Conservation (phyloP, 2,329 filamentous ascomycete genomes). For the Dactylellina drechsleri region DNA sequence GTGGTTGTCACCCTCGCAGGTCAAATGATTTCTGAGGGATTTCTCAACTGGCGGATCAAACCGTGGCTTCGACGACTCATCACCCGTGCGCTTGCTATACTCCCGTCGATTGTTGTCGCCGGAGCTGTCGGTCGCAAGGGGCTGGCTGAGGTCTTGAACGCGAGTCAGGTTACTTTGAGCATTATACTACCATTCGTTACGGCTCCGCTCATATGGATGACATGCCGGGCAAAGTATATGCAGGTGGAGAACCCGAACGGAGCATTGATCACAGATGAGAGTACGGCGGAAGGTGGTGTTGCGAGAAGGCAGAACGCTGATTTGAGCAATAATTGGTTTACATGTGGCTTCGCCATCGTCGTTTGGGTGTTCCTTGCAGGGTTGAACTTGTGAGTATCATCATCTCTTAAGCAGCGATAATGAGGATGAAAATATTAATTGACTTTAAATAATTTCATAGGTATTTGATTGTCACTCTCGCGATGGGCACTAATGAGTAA, state of each 20-base stretch:
- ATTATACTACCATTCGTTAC: constrained; percentile 84
- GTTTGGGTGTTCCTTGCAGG: constrained; percentile 80
- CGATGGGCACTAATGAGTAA: constrained; percentile 32
- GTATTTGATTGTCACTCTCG: constrained; percentile 46
- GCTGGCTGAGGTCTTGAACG: constrained; percentile 77
- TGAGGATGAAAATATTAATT: background rate
- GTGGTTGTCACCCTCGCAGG: constrained; percentile 90
- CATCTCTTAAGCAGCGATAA: constrained; percentile 8
- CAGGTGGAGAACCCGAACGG: constrained; percentile 66
- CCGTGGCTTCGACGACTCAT: constrained; percentile 83
- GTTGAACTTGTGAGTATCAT: constrained; percentile 69
- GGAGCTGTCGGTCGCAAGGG: constrained; percentile 78
- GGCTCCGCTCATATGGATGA: constrained; percentile 86
- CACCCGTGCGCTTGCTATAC: constrained; percentile 82
- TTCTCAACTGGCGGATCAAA: constrained; percentile 76
- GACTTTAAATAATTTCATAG: background rate
- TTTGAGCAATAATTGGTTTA: constrained; percentile 79
- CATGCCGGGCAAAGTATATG: constrained; percentile 82
- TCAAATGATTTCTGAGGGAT: constrained; percentile 88
- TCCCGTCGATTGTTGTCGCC: constrained; percentile 83
- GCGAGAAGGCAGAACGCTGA: constrained; percentile 62
- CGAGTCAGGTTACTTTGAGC: constrained; percentile 79
- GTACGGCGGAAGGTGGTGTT: constrained; percentile 57
- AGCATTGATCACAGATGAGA: constrained; percentile 56
- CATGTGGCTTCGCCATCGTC: constrained; percentile 68